Evolutionary conservation across 345 rosid species (phyloP).

Genomic region (Lenwebbia sp.): DNA sequence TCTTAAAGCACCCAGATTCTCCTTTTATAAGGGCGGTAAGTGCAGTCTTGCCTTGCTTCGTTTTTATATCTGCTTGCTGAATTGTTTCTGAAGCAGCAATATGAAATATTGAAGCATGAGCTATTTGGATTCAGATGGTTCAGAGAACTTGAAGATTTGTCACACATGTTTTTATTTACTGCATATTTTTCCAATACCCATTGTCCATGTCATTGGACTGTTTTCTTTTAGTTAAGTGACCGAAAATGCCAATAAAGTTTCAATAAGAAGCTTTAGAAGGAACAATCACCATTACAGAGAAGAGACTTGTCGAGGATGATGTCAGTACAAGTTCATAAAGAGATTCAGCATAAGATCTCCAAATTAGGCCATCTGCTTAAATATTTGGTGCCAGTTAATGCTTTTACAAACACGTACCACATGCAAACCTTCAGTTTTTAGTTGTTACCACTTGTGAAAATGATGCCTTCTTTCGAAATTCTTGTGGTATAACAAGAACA

Average conservation of each 20-base stretch:
- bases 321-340: neutral
- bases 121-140: neutral
- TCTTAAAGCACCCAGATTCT: conserved; percentile 86
- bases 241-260: neutral
- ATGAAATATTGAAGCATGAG: neutral
- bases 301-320: neutral
- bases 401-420: neutral
- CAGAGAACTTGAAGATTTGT: neutral
- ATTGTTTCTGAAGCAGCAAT: neutral
- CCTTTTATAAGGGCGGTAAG: conserved; percentile 91
- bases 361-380: neutral
- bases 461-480: neutral
- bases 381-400: neutral
- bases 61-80: neutral
- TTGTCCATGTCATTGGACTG: neutral
- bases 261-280: neutral
- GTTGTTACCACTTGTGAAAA: neutral
- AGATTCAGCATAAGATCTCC: neutral
- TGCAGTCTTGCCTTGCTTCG: neutral
- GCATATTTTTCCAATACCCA: neutral
- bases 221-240: neutral
- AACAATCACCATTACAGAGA: neutral
- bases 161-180: neutral
- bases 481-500: neutral
- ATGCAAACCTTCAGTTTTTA: neutral